Base-by-base conservation (phyloP, 495 filamentous ascomycete genomes). In the Cenococcum geophilum region DNA sequence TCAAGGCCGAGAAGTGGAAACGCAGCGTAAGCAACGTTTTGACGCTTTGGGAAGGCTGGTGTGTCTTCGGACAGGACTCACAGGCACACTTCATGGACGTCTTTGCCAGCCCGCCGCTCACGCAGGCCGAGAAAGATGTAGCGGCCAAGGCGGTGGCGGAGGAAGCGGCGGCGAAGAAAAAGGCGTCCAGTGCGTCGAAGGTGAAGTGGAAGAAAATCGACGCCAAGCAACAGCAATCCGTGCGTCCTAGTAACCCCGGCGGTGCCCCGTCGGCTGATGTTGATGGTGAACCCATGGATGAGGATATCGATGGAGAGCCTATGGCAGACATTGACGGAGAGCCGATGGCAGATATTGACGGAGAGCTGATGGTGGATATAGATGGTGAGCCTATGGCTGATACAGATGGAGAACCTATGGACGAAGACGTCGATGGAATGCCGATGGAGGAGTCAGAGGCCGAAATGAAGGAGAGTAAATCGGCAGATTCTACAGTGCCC, bases 1-100 rank as follows among this genome's bases (percentile, higher is more conserved):
- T 97, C 43, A 83, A 86, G 45, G 86, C 88, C 14, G 90, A 96
- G 66, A 95, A 96, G 71, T 98, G 90, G 86, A 91, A 91, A 71
- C 80, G 90, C 20, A 89, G 86, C 60, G 83, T 98, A 6, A 82
- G 82, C 0, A 72, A 74, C 21, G 79, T 97, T 16, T 71, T 98
- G 9, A 79, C 80, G 18, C 71, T 91, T 48, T 98, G 93, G 93
- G 90, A 96, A 74, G 86, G 84, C 0, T 92, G 89, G 89, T 89
- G 86, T 66, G 87, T 92, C 9, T 98, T 98, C 67, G 83, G 87
- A 1, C 81, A 86, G 45, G 80, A 83, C 21, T 84, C 82, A 35
- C 87, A 92, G 60, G 86, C 89, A 62, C 76, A 83, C 55, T 91
- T 97, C 64, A 80, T 80, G 42, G 70, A 80, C 50, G 81, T 82